Base-by-base conservation (phyloP, 1,284 basidiomycete species). In the Tausonia pullulans region DNA sequence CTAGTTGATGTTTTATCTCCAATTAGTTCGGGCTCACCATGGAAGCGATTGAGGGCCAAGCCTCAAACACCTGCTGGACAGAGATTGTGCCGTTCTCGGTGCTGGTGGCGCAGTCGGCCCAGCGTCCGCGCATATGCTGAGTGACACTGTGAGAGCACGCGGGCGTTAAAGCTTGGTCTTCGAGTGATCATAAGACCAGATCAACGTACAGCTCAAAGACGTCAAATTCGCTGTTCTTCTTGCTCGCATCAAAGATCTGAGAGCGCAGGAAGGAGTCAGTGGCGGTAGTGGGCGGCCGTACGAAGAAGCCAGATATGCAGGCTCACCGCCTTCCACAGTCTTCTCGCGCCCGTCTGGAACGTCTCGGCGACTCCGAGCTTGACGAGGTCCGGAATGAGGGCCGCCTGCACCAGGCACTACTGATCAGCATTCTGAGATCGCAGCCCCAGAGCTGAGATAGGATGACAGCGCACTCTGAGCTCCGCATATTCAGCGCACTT, bases 51-150 rank as follows among this genome's bases (percentile, higher is more conserved):
- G 60, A 50, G 11, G 64, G 64, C 64, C 64, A 65, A 10, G 59
- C 62, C 14, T 65, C 64, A n/a, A 65, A 65, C 8, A 65, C 64
- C 52, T 65, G 64, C 52, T 65, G 64, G 41, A 65, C 64, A 5
- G 60, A 61, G 55, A 65, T 65, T 9, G 64, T 65, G 10, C 64
- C 64, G 49, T 65, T 65, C 50, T 65, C 64, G 46, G 64, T 65
- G 16, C 45, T 44, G 40, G 64, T 65, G 43, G 64, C 60, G 56
- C 64, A 65, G 3, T 65, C 64, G 27, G 64, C 55, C 64, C 64
- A 65, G 5, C 48, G 51, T n/a, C 64, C 64, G 9, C 13, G 5
- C 64, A 65, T 65, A 49, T 65, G 52, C 41, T 39, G n/a, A 5
- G 62, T 49, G 9, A 65, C 52, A 13, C 53, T 61, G 51, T 27